These are phyloP conservation scores for Suhomyces prunicola DNA, from an alignment of 805 yeast genomes.

Conservation along the genomic window DNA sequence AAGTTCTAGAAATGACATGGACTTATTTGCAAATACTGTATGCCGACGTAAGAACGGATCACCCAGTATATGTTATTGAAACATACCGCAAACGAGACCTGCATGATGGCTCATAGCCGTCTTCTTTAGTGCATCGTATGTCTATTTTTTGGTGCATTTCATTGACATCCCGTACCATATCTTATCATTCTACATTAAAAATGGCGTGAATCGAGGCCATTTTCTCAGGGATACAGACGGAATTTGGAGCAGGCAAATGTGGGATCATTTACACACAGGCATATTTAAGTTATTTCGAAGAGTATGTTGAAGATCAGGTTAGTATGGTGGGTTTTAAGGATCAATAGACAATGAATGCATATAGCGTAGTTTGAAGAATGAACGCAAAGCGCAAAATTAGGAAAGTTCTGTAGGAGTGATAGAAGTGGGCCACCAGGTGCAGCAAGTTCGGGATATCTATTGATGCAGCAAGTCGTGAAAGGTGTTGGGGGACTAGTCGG, in stretches of 20 bases:
- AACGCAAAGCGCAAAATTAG: not conserved
- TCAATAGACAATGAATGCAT: not conserved
- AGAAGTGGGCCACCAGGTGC: not conserved
- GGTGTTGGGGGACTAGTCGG: not conserved
- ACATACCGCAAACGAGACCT: not conserved
- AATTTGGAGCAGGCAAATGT: not conserved
- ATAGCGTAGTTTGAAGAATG: not conserved
- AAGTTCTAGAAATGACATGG: not conserved
- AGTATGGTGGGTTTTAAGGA: not conserved
- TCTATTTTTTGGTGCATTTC: not conserved
- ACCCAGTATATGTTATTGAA: not conserved
- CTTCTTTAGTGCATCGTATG: not conserved
- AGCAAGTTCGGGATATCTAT: not conserved
- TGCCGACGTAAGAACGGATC: not conserved
- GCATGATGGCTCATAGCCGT: not conserved
- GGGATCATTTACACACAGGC: not conserved
- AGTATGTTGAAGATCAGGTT: not conserved
- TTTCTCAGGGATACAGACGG: not conserved
- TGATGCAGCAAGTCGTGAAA: not conserved
- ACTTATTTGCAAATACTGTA: not conserved
- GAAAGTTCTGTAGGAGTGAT: not conserved
- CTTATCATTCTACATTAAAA: not conserved
- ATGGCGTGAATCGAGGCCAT: not conserved
- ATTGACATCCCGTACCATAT: not conserved
- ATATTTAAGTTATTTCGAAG: not conserved